phyloP scores from a whole-genome alignment of 2,329 filamentous ascomycete genomes.

The Fusarium globosum region DNA sequence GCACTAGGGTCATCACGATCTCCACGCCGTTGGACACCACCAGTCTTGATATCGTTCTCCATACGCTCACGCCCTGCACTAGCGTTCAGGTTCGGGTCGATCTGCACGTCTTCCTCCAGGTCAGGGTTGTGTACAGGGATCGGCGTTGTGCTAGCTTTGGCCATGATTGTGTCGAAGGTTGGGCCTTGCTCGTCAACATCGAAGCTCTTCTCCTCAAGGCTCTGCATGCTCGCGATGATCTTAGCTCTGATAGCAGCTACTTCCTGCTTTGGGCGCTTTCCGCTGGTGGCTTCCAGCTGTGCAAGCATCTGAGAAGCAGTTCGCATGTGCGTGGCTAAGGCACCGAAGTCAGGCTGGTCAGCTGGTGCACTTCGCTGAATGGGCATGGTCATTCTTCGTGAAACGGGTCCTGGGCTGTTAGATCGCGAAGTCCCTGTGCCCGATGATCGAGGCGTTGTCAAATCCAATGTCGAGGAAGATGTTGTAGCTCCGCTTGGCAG shows the following conservation, averaged over 20 bases:
- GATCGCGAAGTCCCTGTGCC: constrained; percentile 75
- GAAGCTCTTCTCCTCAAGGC: constrained; percentile 85
- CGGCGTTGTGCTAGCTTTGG: constrained; percentile 70
- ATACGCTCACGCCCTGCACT: constrained; percentile 83
- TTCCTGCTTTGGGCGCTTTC: constrained; percentile 82
- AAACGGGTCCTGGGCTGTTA: constrained; percentile 68
- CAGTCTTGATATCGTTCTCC: constrained; percentile 91
- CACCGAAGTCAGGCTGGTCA: constrained; percentile 84
- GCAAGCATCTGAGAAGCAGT: constrained; percentile 89
- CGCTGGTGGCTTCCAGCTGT: constrained; percentile 82
- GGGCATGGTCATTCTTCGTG: constrained; percentile 70
- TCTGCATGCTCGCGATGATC: constrained; percentile 93
- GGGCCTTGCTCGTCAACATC: constrained; percentile 78
- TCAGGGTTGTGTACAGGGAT: constrained; percentile 55
- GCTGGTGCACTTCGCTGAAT: constrained; percentile 64
- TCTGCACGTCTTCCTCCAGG: constrained; percentile 65
- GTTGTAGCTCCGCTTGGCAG: constrained; percentile 72
- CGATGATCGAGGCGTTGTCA: constrained; percentile 75
- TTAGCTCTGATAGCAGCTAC: constrained; percentile 86
- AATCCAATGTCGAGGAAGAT: constrained; percentile 67
- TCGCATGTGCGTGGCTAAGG: constrained; percentile 86
- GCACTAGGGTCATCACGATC: constrained; percentile 88
- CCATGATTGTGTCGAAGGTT: constrained; percentile 86
- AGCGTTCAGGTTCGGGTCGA: constrained; percentile 68
- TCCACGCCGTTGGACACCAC: constrained; percentile 81